Percentiles rank a stretch among this genome's conserved stretches.
Conservation (phyloP, 164 flowering plant genomes). For the Akebia trifoliata region DNA sequence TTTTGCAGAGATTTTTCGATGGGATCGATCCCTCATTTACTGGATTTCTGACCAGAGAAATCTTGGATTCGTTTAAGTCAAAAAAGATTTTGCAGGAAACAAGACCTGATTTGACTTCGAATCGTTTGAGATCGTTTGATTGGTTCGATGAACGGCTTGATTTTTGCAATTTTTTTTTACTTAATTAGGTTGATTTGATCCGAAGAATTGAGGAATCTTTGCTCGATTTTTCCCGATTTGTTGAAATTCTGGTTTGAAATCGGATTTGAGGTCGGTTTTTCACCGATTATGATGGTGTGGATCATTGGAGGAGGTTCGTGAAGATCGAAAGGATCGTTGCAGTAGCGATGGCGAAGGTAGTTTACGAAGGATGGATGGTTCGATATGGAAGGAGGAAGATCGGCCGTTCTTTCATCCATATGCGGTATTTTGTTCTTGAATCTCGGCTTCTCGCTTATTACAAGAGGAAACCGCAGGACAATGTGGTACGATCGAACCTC, state of each 20-base stretch:
- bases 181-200: slow-evolving; percentile 2
- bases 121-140: slow-evolving; percentile 1
- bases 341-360: slow-evolving; percentile 58
- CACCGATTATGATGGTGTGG: slow-evolving; percentile 4
- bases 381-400: slow-evolving; percentile 95
- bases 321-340: slow-evolving; percentile 1
- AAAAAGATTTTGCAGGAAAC: not conserved
- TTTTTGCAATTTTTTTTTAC: not conserved
- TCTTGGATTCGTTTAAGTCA: not conserved
- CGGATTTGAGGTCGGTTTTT: not conserved
- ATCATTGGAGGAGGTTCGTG: not conserved
- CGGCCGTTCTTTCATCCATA: slow-evolving; percentile 92
- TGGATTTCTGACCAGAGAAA: not conserved
- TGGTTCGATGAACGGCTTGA: not conserved
- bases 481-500: slow-evolving; percentile 53
- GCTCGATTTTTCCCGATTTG: not conserved
- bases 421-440: slow-evolving; percentile 96
- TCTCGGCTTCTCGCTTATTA: slow-evolving; percentile 86
- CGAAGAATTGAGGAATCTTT: not conserved
- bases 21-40: not conserved
- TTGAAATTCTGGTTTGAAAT: slow-evolving; percentile 2
- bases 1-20: not conserved
- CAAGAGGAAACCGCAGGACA: slow-evolving; percentile 93
- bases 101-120: slow-evolving; percentile 1
- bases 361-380: slow-evolving; percentile 99